Base-by-base conservation (phyloP, 164 flowering plant genomes). In the Vitis riparia region DNA sequence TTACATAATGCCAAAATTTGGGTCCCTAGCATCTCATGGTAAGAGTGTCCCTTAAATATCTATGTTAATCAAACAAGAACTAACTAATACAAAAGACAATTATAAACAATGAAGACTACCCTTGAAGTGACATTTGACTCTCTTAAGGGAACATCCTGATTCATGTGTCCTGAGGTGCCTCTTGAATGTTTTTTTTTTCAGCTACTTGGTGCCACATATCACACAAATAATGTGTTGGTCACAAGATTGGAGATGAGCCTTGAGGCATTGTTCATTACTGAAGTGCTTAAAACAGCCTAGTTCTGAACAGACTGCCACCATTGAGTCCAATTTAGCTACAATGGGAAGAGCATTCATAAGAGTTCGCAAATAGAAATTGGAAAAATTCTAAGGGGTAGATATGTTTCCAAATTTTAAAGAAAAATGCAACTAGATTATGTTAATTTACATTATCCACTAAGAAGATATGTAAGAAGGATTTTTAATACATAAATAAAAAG, bases 271-370 rank as follows among this genome's bases (percentile, higher is more conserved):
- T 48, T 67, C 79, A 68, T 91, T 91, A 12, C 88, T 68, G 76
- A 93, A 96, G 55, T 66, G 47, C 68, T 88, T 84, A 83, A 87
- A 70, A 78, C 98, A 96, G 32, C 85, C 91, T 12, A 91, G 92
- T 53, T 95, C 99, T 9, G 74, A 51, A 78, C 97, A 93, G 44
- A 88, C 52, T 7, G 83, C 93, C 81, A 89, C 98, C 13, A 81
- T 78, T 1, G 88, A 72, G 8, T 89, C 93, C 71, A 88, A 73
- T 68, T 87, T 87, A 60, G 87, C 98, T 96, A 91, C 70, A 74
- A 9, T 30, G 12, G 64, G 29, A 27, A 70, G 16, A 3, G 15
- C 30, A 77, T 15, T 19, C 2, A 47, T 66, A 56, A 71, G 57
- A 49, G 3, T 16, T 50, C 13, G 19, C 52, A 57, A 59, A 2